Evolutionary conservation across 23 red algal genomes (phyloP), one percentile per base, ranked within the genome.

Genomic region (Chondrus crispus): DNA sequence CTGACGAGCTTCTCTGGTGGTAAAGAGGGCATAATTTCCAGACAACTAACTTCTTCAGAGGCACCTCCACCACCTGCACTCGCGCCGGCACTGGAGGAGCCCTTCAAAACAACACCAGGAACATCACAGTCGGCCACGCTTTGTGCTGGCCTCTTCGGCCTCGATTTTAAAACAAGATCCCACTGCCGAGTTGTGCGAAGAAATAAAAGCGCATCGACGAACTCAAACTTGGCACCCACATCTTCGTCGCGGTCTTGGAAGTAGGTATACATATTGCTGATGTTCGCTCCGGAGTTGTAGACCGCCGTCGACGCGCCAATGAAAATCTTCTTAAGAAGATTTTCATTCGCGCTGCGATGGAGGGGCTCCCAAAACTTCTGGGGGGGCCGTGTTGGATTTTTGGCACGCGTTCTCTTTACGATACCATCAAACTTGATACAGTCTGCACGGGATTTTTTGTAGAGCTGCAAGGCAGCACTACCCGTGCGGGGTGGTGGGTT

Each of bases 271-370:
- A 90, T 90, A 26, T 90, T 28, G 16, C n/a, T 26, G 13, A 80
- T 78, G 50, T 78, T 80, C 18, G 48, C 86, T 63, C 57, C 42
- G 22, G 46, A 43, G 47, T 90, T 90, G 70, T 80, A 80, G 35
- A 90, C 69, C 36, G 86, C 86, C 32, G 53, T 63, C 48, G 68
- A 45, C 32, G 69, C 86, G 16, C 86, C 35, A 2, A 45, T 12
- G n/a, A 49, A 90, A 19, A 28, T 90, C 69, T 45, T 90, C 70
- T 43, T 90, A 50, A 5, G 11, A 70, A 53, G 86, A n/a, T n/a
- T n/a, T n/a, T n/a, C n/a, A n/a, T 57, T 16, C 22, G 22, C 16
- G 22, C 22, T 16, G 52, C 52, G 14, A 57, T 14, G 22, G 52
- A 14, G 22, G 52, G 16, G 52, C 52, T 14, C 22, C 22, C 52